Base-by-base conservation (phyloP, 176 grass and related monocot genomes). In the Phoenix dactylifera region DNA sequence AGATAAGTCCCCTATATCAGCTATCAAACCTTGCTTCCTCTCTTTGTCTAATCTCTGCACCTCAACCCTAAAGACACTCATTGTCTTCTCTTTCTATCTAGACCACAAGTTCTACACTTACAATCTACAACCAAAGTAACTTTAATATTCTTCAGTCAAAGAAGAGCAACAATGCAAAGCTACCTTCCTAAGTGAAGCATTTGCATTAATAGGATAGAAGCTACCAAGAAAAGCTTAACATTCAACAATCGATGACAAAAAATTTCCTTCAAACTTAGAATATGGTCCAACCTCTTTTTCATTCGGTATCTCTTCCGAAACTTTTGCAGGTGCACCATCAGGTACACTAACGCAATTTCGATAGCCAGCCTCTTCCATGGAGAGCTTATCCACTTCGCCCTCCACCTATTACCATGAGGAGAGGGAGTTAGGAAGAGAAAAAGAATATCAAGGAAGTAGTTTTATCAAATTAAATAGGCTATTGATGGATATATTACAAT, bases 341-440 rank as follows among this genome's bases (percentile, higher is more conserved):
- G 94, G 88, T 24, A 98, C 82, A 65, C 88, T 98, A 61, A 98
- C 78, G 74, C 88, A 98, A 68, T 93, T 98, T 52, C 22, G 68
- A 64, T 74, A 98, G 26, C 94, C 94, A 68, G 79, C 88, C 73
- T 98, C 88, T 65, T 98, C 94, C 84, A 98, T 86, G 7, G 88
- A 98, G 49, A 98, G 84, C 71, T 98, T 98, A 83, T 98, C 85
- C 57, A 98, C 86, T 85, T 98, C 94, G 68, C 88, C 88, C 67
- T 92, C 85, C 49, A 98, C 94, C 94, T 89, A 65, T 66, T 60
- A 18, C 19, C 32, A 62, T 15, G 16, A 63, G 66, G 63, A 20
- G 22, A 20, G 26, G 57, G 29, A 67, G 44, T 83, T 39, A 67
- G 39, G 64, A 60, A 22, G 5, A 16, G 16, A 23, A 26, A 25